Base-by-base conservation (phyloP, 2,329 filamentous ascomycete genomes). In the Alternaria consortialis region DNA sequence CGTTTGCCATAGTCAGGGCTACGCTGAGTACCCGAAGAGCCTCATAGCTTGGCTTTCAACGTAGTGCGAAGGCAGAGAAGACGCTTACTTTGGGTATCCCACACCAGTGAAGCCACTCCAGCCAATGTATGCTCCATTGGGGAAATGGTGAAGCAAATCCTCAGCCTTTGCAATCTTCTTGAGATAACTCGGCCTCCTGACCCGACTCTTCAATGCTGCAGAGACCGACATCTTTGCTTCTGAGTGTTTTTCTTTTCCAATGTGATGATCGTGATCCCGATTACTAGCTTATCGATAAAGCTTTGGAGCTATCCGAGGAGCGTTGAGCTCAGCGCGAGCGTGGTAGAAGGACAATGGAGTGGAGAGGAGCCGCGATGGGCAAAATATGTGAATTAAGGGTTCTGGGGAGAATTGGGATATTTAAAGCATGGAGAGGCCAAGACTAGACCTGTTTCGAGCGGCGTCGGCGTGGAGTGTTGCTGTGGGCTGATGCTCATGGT, bases 81-180 rank as follows among this genome's bases (percentile, higher is more conserved):
- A 7, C 32, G 82, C 87, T 72, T 82, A 91, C 90, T 95, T 95
- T 65, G 92, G 92, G 81, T 95, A 95, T 61, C 92, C 92, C 55
- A 96, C 92, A 71, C 92, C 93, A 12, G 93, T 97, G 80, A 97
- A 97, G 9, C 93, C 93, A 66, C 89, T 93, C 93, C 93, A 97
- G 73, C 93, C 93, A 72, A 97, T 87, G 79, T 95, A 95, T n/a
- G 91, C 81, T 75, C 89, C 90, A 83, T 95, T 87, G 66, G 93
- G 93, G 73, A 97, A 97, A 69, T 91, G 85, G 65, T 91, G 85
- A 62, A 97, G 85, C 66, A 96, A 80, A 77, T 96, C 92, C 79
- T 95, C 88, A 37, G 93, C 88, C 71, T 88, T 88, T 71, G 90
- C 88, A 60, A 97, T 84, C 85, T 94, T 96, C 73, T 88, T 89